Percentiles rank a stretch among this genome's conserved stretches.
Conservation (phyloP, 2,329 filamentous ascomycete genomes). For the Colletotrichum lentis region DNA sequence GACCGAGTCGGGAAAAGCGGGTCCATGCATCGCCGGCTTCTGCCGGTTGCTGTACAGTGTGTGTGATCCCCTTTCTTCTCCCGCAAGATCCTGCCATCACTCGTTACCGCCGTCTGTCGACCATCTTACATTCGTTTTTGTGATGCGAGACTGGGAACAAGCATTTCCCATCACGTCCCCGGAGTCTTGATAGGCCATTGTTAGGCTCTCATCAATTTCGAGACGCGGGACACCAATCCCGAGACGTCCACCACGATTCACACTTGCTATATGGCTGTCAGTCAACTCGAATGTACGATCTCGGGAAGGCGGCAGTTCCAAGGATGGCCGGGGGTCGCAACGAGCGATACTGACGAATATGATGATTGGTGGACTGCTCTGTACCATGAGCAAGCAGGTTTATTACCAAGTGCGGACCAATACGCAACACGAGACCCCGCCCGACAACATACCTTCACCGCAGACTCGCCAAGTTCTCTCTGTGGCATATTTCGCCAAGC, state of each 20-base stretch:
- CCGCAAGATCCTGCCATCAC: not conserved
- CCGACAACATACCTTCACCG: constrained; percentile 1
- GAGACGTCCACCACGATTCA: not conserved
- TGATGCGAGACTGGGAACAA: not conserved
- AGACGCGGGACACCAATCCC: not conserved
- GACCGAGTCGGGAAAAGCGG: not conserved
- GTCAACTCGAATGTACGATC: not conserved
- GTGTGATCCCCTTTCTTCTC: not conserved
- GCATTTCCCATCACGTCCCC: not conserved
- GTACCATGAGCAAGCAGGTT: not conserved
- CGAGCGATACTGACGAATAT: constrained; percentile 12
- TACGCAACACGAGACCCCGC: constrained; percentile 7
- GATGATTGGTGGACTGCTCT: constrained; percentile 37
- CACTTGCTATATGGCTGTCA: not conserved
- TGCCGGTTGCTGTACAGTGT: not conserved
- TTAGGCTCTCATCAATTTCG: not conserved
- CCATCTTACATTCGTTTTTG: too few species aligned
- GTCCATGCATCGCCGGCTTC: not conserved
- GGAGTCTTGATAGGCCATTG: not conserved
- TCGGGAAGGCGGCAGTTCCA: not conserved
- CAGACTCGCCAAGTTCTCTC: not conserved
- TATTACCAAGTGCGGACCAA: constrained; percentile 8
- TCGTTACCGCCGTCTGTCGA: not conserved
- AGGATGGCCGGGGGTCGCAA: constrained; percentile 7
- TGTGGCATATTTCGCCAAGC: not conserved